A percentile compares a stretch with the other conserved stretches of the same genome.
phyloP scores from a whole-genome alignment of 768 basidiomycete genomes.

The Mycena rosella region DNA sequence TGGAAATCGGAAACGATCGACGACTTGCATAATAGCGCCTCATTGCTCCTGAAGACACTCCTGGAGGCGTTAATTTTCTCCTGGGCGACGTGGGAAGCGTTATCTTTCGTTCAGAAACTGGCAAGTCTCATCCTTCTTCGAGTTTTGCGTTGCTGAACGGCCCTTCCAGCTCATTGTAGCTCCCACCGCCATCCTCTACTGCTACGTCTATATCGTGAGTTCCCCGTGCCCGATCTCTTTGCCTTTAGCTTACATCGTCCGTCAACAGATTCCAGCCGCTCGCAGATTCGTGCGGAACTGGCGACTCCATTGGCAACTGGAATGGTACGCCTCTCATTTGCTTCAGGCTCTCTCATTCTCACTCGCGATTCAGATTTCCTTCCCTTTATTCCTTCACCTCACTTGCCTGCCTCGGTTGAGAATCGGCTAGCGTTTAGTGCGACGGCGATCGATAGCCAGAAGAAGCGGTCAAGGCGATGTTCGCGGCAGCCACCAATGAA shows the following conservation, averaged over 20 bases:
- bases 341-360: not conserved
- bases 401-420: conserved; percentile 12
- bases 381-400: not conserved
- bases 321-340: too few species aligned
- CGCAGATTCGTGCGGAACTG: not conserved
- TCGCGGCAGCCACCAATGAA: conserved; percentile 4
- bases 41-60: not conserved
- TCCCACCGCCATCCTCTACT: not conserved
- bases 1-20: not conserved
- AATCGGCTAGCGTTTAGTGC: conserved; percentile 3
- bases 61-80: not conserved
- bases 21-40: not conserved
- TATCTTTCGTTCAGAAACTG: not conserved
- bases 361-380: not conserved
- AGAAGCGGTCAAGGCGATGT: not conserved
- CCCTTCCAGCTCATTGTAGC: not conserved
- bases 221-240: not conserved
- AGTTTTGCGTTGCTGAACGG: not conserved
- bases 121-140: not conserved
- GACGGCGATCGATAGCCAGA: not conserved
- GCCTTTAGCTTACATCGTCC: not conserved
- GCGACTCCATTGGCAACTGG: conserved; percentile 1
- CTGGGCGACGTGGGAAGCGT: not conserved
- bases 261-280: not conserved
- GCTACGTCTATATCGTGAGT: conserved; percentile 2